Evolutionary conservation across 371 early-diverging fungal genomes (phyloP).

Genomic region (Lichtheimia ornata): DNA sequence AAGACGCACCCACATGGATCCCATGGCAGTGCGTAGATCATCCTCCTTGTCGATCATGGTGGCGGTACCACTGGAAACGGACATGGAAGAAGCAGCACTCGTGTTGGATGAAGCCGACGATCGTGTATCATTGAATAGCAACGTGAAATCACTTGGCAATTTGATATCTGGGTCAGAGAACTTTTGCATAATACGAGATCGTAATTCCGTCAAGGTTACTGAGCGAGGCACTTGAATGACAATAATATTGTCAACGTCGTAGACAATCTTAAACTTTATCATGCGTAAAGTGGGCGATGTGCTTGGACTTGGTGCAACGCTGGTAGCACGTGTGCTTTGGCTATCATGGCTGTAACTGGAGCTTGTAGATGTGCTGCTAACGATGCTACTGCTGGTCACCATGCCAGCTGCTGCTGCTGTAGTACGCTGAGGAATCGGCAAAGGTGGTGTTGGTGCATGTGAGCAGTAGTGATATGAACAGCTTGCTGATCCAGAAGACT

Average conservation of each 20-base stretch:
- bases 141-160: slow-evolving; percentile 14
- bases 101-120: slow-evolving; percentile 26
- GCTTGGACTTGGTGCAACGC: slow-evolving; percentile 17
- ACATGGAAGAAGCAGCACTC: slow-evolving; percentile 16
- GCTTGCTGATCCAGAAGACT: too few relatives aligned
- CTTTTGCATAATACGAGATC: slow-evolving; percentile 23
- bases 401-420: neutral
- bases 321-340: slow-evolving; percentile 13
- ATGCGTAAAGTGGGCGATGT: slow-evolving; percentile 15
- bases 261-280: slow-evolving; percentile 31
- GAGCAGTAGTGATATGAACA: neutral
- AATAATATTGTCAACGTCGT: slow-evolving; percentile 32
- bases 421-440: slow-evolving; percentile 1
- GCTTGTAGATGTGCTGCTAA: slow-evolving; percentile 5
- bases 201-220: slow-evolving; percentile 16
- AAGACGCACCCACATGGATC: slow-evolving; percentile 20
- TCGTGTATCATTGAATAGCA: slow-evolving; percentile 26
- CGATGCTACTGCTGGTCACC: slow-evolving; percentile 11
- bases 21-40: slow-evolving; percentile 22
- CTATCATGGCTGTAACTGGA: slow-evolving; percentile 11
- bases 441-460: slow-evolving; percentile 4
- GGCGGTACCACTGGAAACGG: slow-evolving; percentile 11
- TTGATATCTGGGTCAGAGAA: slow-evolving; percentile 17
- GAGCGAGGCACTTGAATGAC: slow-evolving; percentile 30
- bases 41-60: slow-evolving; percentile 20